Conservation (phyloP, 352 stramenopile species). For the Elongisporangium undulatum region DNA sequence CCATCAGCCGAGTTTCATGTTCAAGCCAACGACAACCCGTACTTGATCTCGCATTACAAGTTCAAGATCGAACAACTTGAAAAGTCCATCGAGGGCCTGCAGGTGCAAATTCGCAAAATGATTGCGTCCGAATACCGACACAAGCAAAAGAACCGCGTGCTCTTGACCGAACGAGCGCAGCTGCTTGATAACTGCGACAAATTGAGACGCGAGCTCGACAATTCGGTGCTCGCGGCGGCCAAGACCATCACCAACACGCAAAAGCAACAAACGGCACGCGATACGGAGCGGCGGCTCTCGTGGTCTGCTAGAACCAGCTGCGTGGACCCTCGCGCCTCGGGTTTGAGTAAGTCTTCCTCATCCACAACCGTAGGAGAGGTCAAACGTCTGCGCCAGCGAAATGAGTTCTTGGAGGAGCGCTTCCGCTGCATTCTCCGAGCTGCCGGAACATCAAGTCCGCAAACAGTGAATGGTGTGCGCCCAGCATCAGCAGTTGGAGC, state of each 20-base stretch:
- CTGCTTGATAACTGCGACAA: slow-evolving; percentile 44
- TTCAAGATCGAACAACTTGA: slow-evolving; percentile 45
- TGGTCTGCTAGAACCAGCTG: background rate
- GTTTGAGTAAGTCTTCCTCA: background rate
- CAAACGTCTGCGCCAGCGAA: slow-evolving; percentile 49
- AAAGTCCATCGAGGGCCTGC: slow-evolving; percentile 50
- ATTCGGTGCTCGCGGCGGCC: slow-evolving; percentile 23
- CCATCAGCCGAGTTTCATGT: background rate
- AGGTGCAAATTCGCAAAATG: slow-evolving; percentile 76
- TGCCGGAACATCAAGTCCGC: background rate
- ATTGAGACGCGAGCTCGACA: slow-evolving; percentile 42
- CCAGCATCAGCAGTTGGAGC: slow-evolving; percentile 8
- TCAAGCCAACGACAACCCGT: slow-evolving; percentile 40
- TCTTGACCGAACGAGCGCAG: slow-evolving; percentile 38
- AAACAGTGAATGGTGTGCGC: slow-evolving; percentile 2
- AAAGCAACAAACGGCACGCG: slow-evolving; percentile 4
- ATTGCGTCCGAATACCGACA: slow-evolving; percentile 71
- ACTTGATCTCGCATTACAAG: slow-evolving; percentile 61
- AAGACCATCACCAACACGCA: slow-evolving; percentile 22
- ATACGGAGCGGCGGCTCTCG: background rate
- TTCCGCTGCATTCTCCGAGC: slow-evolving; percentile 24
- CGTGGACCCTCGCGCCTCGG: background rate
- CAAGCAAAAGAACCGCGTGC: slow-evolving; percentile 63
- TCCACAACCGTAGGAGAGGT: slow-evolving; percentile 25
- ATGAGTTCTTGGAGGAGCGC: slow-evolving; percentile 56